Evolutionary conservation across 441 rosid species (phyloP).

Genomic region (Omphalea diandra): DNA sequence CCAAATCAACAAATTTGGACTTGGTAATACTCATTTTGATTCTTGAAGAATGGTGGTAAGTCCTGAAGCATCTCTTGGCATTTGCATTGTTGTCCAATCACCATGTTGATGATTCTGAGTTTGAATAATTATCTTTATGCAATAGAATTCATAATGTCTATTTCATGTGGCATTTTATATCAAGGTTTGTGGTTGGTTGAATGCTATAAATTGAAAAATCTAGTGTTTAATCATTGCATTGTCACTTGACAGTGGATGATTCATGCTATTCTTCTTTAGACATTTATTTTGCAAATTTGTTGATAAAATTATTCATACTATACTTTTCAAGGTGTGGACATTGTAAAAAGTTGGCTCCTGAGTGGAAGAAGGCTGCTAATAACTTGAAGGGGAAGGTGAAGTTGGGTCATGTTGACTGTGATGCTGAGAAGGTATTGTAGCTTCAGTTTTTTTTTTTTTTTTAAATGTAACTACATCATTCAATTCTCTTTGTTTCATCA

Average conservation of each 20-base stretch:
- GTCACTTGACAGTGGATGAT: slow-evolving; percentile 1
- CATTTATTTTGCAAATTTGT: background rate
- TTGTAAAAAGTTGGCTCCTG: slow-evolving; percentile 96
- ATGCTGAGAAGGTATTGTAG: slow-evolving; percentile 70
- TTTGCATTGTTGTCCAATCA: background rate
- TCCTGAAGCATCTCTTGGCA: background rate
- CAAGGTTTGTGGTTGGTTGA: background rate
- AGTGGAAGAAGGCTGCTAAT: slow-evolving; percentile 96
- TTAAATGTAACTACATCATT: background rate
- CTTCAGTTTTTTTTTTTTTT: slow-evolving; percentile 7
- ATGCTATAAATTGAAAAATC: background rate
- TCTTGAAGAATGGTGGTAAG: background rate
- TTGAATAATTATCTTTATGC: background rate
- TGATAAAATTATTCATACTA: slow-evolving; percentile 1
- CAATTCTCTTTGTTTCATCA: background rate
- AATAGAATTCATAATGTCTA: background rate
- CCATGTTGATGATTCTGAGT: background rate
- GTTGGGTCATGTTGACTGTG: slow-evolving; percentile 95
- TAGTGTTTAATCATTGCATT: too few species aligned
- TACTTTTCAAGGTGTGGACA: slow-evolving; percentile 85
- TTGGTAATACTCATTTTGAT: background rate
- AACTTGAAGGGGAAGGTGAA: slow-evolving; percentile 98
- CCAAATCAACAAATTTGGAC: too few species aligned
- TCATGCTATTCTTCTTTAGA: background rate
- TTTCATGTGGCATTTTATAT: background rate